These are phyloP conservation scores for Harringtonia aguacate DNA, from an alignment of 2,329 filamentous ascomycete genomes.

Conservation along the genomic window DNA sequence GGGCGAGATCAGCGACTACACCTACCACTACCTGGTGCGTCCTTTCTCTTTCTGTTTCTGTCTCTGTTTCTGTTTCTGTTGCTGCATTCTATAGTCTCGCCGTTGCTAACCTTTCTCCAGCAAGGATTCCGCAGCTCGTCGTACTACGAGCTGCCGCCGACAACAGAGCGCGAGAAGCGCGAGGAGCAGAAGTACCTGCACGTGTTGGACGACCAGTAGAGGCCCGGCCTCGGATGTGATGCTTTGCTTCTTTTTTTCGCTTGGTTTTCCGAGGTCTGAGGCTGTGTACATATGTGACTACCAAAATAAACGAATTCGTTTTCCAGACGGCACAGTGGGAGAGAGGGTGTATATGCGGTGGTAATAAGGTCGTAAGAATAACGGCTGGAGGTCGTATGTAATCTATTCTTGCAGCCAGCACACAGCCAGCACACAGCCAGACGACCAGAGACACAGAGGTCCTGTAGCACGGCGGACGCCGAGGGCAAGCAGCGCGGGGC, in stretches of 20 bases:
- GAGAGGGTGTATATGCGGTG: too few species aligned
- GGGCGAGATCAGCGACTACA: slow-evolving; percentile 73
- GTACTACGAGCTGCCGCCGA: slow-evolving; percentile 88
- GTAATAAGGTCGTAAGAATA: too few species aligned
- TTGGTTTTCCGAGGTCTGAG: slow-evolving; percentile 7
- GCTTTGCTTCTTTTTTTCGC: neutral
- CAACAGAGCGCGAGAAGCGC: slow-evolving; percentile 86
- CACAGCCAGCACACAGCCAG: too few species aligned
- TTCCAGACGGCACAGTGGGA: too few species aligned
- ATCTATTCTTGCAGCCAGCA: too few species aligned
- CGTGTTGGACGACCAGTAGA: slow-evolving; percentile 77
- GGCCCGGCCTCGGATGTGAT: slow-evolving; percentile 5
- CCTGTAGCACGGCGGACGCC: too few species aligned
- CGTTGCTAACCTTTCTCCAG: slow-evolving; percentile 34
- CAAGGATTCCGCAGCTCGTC: slow-evolving; percentile 82
- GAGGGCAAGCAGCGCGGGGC: too few species aligned
- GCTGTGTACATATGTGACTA: slow-evolving; percentile 7
- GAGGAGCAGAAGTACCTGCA: slow-evolving; percentile 97
- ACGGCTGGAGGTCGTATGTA: too few species aligned
- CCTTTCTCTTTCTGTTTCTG: neutral
- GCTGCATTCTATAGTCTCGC: neutral
- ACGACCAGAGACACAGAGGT: too few species aligned
- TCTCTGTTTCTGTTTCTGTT: neutral
- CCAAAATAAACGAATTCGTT: too few species aligned
- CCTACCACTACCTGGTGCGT: slow-evolving; percentile 87